A percentile compares a stretch with the other conserved stretches of the same genome.
phyloP scores from a whole-genome alignment of 805 yeast genomes.

The Candida ficus region DNA sequence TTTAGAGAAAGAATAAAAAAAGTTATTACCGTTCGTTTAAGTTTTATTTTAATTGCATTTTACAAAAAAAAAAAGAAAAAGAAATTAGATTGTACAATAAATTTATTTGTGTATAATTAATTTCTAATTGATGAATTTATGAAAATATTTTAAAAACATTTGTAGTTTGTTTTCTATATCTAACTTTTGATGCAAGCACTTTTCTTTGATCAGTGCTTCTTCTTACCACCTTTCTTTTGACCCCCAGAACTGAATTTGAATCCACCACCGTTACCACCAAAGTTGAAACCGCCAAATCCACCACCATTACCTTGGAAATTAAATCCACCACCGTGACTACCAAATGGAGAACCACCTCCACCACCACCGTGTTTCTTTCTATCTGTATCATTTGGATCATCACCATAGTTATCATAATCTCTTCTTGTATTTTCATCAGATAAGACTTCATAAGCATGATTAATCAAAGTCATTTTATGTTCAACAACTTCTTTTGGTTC shows the following conservation, averaged over 20 bases:
- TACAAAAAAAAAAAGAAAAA: neutral
- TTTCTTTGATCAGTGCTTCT: neutral
- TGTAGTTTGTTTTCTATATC: too few species aligned
- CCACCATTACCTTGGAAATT: conserved; percentile 3
- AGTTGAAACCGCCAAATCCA: conserved; percentile 5
- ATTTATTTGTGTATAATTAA: too few species aligned
- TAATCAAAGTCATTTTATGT: conserved; percentile 83
- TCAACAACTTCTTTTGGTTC: conserved; percentile 66
- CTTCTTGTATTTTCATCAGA: conserved; percentile 58
- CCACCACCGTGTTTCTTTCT: conserved; percentile 7
- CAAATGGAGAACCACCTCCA: conserved; percentile 4
- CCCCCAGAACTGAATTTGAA: neutral
- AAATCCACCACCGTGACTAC: too few species aligned
- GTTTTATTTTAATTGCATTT: too few species aligned
- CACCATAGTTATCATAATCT: conserved; percentile 60
- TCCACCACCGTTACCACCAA: conserved; percentile 1
- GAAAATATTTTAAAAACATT: neutral
- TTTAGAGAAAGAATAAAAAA: conserved; percentile 20
- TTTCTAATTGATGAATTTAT: neutral
- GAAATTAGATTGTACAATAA: too few species aligned
- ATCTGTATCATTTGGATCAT: conserved; percentile 42
- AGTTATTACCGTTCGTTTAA: too few species aligned
- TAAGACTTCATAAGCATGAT: conserved; percentile 86
- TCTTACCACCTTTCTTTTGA: neutral
- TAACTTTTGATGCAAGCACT: neutral